These are phyloP conservation scores for Aleurites moluccanus DNA, from an alignment of 441 rosid species.

Conservation along the genomic window DNA sequence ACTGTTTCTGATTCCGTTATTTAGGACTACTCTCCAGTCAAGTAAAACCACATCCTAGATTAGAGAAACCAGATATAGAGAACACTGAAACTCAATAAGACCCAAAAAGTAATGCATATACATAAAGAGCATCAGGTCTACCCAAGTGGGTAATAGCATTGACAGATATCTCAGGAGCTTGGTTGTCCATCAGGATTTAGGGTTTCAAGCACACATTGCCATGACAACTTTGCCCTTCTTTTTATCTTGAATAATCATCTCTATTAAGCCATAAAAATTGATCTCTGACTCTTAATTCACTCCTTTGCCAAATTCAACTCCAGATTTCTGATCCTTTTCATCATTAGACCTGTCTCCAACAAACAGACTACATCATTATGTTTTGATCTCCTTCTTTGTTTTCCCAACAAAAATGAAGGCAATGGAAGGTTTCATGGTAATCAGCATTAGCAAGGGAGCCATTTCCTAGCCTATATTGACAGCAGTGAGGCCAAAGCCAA, in stretches of 20 bases:
- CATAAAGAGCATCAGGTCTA: background rate
- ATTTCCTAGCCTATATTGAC: too few species aligned
- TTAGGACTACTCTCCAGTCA: background rate
- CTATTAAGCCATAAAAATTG: constrained; percentile 27
- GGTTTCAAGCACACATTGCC: background rate
- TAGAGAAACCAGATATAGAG: background rate
- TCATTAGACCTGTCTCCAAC: constrained; percentile 32
- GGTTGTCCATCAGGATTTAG: background rate
- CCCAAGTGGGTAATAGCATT: background rate
- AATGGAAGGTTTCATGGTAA: too few species aligned
- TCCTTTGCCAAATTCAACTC: constrained; percentile 38
- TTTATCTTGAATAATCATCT: constrained; percentile 27
- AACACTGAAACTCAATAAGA: background rate
- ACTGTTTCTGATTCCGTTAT: too few species aligned
- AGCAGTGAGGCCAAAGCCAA: too few species aligned
- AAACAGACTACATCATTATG: background rate
- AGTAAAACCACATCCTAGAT: background rate
- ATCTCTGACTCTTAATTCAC: constrained; percentile 33
- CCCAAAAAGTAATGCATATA: background rate
- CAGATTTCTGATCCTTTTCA: constrained; percentile 26
- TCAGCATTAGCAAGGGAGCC: too few species aligned
- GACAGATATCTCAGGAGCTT: background rate
- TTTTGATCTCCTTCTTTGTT: too few species aligned
- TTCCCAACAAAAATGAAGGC: too few species aligned
- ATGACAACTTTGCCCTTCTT: background rate